phyloP scores from a whole-genome alignment of 768 basidiomycete genomes.

The Sarcodon sp. region DNA sequence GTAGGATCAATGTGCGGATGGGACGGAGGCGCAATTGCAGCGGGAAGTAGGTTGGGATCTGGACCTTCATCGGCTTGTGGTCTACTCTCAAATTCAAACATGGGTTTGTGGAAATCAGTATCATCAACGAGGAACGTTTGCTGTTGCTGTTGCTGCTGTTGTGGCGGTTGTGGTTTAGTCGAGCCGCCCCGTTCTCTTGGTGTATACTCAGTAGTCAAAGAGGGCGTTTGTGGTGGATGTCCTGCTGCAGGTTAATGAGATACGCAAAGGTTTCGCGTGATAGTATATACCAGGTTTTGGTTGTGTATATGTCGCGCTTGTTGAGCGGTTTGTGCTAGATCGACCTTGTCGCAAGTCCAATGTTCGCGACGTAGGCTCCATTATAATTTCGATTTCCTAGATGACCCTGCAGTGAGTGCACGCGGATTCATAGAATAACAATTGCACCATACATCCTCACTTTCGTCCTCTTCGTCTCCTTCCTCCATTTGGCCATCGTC shows the following conservation, averaged over 20 bases:
- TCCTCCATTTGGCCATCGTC: slow-evolving; percentile 26
- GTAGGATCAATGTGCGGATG: slow-evolving; percentile 69
- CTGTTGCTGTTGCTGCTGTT: slow-evolving; percentile 9
- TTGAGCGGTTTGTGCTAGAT: slow-evolving; percentile 14
- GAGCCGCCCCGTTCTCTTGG: slow-evolving; percentile 52
- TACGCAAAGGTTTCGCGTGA: slow-evolving; percentile 4
- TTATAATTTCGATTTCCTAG: slow-evolving; percentile 85
- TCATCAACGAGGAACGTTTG: slow-evolving; percentile 2
- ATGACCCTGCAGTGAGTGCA: not conserved
- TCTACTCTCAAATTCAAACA: not conserved
- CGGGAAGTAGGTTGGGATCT: slow-evolving; percentile 53
- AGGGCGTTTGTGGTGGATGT: slow-evolving; percentile 40
- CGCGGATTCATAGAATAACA: not conserved
- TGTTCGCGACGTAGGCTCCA: slow-evolving; percentile 64
- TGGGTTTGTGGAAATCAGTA: slow-evolving; percentile 2
- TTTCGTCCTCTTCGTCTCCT: slow-evolving; percentile 25
- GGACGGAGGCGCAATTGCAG: slow-evolving; percentile 60
- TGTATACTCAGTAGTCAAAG: slow-evolving; percentile 76
- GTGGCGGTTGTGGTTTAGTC: slow-evolving; percentile 15
- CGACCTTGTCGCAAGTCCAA: slow-evolving; percentile 52
- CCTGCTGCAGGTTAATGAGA: slow-evolving; percentile 4
- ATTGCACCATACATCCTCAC: slow-evolving; percentile 23
- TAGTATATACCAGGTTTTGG: slow-evolving; percentile 15
- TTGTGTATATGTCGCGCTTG: slow-evolving; percentile 14
- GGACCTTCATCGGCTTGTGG: slow-evolving; percentile 23